Base-by-base conservation (phyloP, 345 rosid species). In the Viola odorata region DNA sequence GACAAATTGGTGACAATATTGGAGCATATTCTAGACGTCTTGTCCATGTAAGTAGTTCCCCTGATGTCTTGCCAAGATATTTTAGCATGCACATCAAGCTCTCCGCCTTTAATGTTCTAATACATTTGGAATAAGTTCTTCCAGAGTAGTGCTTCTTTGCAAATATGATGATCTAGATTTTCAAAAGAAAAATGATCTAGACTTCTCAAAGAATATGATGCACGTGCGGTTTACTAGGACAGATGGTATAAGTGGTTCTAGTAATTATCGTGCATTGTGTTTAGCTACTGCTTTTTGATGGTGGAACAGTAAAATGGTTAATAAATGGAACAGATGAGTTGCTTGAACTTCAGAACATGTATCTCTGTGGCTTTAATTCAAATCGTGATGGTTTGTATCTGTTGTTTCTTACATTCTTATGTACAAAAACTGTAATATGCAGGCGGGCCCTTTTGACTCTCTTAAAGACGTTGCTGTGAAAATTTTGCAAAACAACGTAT, bases 391-490 rank as follows among this genome's bases (percentile, higher is more conserved):
- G 32, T 23, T 23, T 23, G 2, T 23, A 23, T 38, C 45, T 47
- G 32, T 15, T 50, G 41, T 50, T 63, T 37, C 11, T 37, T 50
- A 41, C 5, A 4, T 23, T 62, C 41, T 45, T 39, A 52, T 36
- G 64, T 50, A 37, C 5, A 11, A 68, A 68, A 7, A 9, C 44
- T 44, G 14, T 64, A 57, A 68, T 57, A 11, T 78, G 74, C 84
- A 95, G 99, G 97, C 91, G 59, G 95, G 96, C 42, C 96, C 99
- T 40, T 79, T 80, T 67, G 95, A 95, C 78, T 81, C 80, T 62
- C 69, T 95, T 78, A 88, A 88, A 70, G 95, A 95, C 52, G 82
- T 91, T 74, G 85, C 89, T 50, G 41, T 83, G 69, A 91, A 85
- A 82, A 76, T 95, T 81, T 75, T 95, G 83, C 89, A 77, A 66